Evolutionary conservation across 768 basidiomycete species (phyloP), one percentile per base, ranked within the genome.

Genomic region (Mrakia gelida): DNA sequence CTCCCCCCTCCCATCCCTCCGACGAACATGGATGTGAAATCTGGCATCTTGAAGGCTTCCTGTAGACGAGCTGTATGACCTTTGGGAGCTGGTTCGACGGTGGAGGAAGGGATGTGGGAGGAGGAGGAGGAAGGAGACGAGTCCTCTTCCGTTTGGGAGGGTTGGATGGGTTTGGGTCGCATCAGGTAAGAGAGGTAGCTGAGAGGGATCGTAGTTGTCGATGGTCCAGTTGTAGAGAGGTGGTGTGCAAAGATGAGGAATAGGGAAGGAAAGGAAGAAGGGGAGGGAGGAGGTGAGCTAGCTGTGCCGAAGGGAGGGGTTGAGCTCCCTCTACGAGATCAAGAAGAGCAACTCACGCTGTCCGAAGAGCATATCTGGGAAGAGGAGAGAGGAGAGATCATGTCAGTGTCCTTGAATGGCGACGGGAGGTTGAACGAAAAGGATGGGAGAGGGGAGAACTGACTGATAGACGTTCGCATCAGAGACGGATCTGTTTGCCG

Each of bases 21-120:
- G 9, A 78, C 63, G 38, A 78, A 78, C 73, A 78, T 78, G 49
- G 77, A 78, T n/a, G 77, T 78, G n/a, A 78, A 75, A 67, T 78
- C 77, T 49, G 77, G 77, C 77, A 78, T 78, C 77, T 78, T 78
- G 65, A 78, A 65, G 3, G 77, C 77, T 92, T 92, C 83, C 90
- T 90, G 86, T 92, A 92, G 84, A 93, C 87, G 83, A 94, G 93
- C 34, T 90, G 89, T 77, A 94, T 89, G 16, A 87, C 80, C 89
- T 86, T 59, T 88, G 87, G 79, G 84, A 85, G 18, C 88, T 87
- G 65, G 93, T 86, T 8, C 92, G 90, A 71, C 85, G 86, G 1
- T 90, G 89, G 45, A 93, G 84, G 45, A 93, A 84, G 38, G 89
- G 90, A 3, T 89, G 88, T 82, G 91, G 88, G 81, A 67, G 30